Evolutionary conservation across 2,329 filamentous ascomycete genomes (phyloP).

Genomic region (Lasiodiplodia hormozganensis): DNA sequence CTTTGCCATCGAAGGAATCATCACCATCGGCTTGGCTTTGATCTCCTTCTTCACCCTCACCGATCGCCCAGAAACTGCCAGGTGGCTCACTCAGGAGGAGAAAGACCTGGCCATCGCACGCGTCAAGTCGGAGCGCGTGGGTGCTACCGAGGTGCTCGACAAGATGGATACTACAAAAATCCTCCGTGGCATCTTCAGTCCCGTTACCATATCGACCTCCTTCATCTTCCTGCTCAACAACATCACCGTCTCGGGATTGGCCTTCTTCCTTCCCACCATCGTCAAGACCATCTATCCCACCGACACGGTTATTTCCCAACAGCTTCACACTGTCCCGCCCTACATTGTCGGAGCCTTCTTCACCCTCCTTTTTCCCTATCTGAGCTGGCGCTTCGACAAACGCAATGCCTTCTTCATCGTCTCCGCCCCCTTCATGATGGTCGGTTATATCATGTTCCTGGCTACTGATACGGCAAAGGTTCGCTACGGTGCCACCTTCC

Average conservation of each 20-base stretch:
- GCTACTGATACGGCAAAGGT: conserved; percentile 57
- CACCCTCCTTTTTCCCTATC: conserved; percentile 65
- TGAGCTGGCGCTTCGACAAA: conserved; percentile 67
- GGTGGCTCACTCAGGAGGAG: conserved; percentile 70
- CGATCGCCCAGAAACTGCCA: conserved; percentile 71
- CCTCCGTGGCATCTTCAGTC: conserved; percentile 67
- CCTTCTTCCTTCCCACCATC: conserved; percentile 75
- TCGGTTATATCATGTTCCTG: conserved; percentile 75
- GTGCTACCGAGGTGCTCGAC: conserved; percentile 68
- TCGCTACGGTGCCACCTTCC: conserved; percentile 74
- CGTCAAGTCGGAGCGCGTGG: conserved; percentile 72
- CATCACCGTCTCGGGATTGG: conserved; percentile 73
- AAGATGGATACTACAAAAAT: conserved; percentile 66
- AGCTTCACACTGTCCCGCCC: conserved; percentile 74
- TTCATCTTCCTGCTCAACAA: conserved; percentile 71
- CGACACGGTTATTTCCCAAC: conserved; percentile 65
- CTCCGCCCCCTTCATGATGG: conserved; percentile 68
- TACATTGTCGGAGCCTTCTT: conserved; percentile 74
- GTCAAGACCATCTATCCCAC: conserved; percentile 71
- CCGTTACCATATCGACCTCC: conserved; percentile 64
- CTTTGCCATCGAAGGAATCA: conserved; percentile 74
- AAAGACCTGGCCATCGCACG: conserved; percentile 71
- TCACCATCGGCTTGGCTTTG: conserved; percentile 64
- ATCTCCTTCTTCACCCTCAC: conserved; percentile 70
- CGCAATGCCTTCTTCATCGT: conserved; percentile 68